Evolutionary conservation across 2,329 filamentous ascomycete species (phyloP).

Genomic region (Mycosphaerelloides madeirae): DNA sequence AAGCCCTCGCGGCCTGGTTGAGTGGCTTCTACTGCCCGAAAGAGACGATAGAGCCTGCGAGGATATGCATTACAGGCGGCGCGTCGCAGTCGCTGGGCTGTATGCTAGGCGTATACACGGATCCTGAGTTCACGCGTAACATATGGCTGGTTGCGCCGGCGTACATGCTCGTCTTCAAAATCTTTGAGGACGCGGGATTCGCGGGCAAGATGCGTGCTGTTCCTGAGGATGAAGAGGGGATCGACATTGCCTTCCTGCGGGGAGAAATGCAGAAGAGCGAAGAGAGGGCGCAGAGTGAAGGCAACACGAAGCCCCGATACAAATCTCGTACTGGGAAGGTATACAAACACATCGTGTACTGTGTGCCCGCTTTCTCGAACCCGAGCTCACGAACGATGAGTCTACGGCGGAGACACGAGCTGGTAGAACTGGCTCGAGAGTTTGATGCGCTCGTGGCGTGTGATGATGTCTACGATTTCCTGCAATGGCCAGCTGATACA

Average conservation of each 20-base stretch:
- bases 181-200: conserved; percentile 79
- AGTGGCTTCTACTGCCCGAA: conserved; percentile 53
- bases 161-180: conserved; percentile 79
- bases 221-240: conserved; percentile 71
- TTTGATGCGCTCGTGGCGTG: conserved; percentile 77
- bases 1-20: conserved; percentile 67
- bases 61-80: conserved; percentile 78
- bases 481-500: conserved; percentile 64
- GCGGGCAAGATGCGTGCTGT: conserved; percentile 61
- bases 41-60: conserved; percentile 44
- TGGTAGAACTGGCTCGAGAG: conserved; percentile 72
- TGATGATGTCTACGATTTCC: conserved; percentile 92
- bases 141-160: conserved; percentile 79
- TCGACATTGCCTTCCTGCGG: conserved; percentile 62
- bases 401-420: conserved; percentile 57
- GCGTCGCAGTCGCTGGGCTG: conserved; percentile 78
- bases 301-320: conserved; percentile 21
- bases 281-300: conserved; percentile 27
- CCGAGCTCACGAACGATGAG: conserved; percentile 82
- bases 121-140: conserved; percentile 67
- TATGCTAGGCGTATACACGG: conserved; percentile 73
- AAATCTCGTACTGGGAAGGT: conserved; percentile 67
- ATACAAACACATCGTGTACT: conserved; percentile 81
- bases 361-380: conserved; percentile 83
- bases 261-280: conserved; percentile 49